phyloP scores from a whole-genome alignment of 225 moss, liverwort and hornwort genomes.

The Pleurozium schreberi region DNA sequence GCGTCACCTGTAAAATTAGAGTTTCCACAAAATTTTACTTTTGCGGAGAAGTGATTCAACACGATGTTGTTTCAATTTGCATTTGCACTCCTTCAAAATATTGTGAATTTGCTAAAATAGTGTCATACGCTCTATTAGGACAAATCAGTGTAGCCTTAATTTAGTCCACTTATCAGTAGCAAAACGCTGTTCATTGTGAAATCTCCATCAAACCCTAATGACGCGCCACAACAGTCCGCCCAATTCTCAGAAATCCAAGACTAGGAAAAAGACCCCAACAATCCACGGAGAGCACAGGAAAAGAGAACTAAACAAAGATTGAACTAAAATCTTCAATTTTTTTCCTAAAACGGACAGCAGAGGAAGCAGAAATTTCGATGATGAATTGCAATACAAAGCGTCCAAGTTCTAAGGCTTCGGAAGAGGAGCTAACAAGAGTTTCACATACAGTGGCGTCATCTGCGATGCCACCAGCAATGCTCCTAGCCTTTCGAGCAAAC shows the following conservation, averaged over 20 bases:
- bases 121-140: background rate
- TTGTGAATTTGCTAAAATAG: background rate
- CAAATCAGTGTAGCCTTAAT: background rate
- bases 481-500: slow-evolving; percentile 20
- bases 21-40: background rate
- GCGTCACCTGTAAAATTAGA: background rate
- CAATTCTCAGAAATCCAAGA: background rate
- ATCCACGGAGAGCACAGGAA: background rate
- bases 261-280: background rate
- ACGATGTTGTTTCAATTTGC: too few relatives aligned
- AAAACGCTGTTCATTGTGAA: background rate
- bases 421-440: background rate
- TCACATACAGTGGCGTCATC: slow-evolving; percentile 27
- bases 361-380: background rate
- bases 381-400: background rate
- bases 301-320: background rate
- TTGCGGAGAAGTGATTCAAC: background rate
- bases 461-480: slow-evolving; percentile 26
- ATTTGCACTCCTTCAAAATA: too few relatives aligned
- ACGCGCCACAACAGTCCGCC: background rate
- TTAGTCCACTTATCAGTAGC: background rate
- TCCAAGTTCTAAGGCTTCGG: background rate
- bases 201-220: background rate
- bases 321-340: background rate
- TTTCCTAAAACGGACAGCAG: too few relatives aligned